phyloP scores from a whole-genome alignment of 1,284 basidiomycete genomes.

The Papiliotrema laurentii region DNA sequence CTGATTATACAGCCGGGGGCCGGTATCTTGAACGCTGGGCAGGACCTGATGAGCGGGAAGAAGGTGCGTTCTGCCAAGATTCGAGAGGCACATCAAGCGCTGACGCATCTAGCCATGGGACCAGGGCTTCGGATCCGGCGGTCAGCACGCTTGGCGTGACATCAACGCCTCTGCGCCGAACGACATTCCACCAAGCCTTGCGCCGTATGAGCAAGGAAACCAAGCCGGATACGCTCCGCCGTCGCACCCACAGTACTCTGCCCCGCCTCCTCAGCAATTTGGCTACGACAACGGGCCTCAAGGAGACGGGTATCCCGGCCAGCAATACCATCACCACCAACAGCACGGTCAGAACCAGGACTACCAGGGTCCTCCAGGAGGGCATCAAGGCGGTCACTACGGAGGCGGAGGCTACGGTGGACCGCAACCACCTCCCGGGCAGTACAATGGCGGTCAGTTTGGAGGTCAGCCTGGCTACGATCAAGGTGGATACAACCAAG shows the following conservation, averaged over 20 bases:
- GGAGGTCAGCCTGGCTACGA: neutral
- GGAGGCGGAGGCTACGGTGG: conserved; percentile 5
- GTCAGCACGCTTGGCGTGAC: conserved; percentile 43
- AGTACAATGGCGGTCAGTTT: neutral
- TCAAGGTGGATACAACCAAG: conserved; percentile 3
- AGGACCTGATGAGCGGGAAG: conserved; percentile 45
- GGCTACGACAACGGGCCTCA: neutral
- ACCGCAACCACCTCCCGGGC: neutral
- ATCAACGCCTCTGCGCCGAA: conserved; percentile 18
- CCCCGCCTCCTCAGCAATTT: neutral
- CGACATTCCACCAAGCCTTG: conserved; percentile 9
- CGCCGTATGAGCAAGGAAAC: conserved; percentile 4
- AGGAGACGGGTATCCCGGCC: conserved; percentile 7
- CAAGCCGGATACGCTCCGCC: conserved; percentile 6
- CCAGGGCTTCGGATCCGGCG: conserved; percentile 45
- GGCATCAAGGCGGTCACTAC: conserved; percentile 3
- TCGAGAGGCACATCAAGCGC: neutral
- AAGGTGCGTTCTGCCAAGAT: conserved; percentile 27
- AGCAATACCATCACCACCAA: conserved; percentile 10
- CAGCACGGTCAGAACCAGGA: conserved; percentile 1
- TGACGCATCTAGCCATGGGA: conserved; percentile 38
- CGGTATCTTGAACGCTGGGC: conserved; percentile 39
- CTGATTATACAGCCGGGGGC: conserved; percentile 37
- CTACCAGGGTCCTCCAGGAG: neutral
- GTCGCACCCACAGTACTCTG: neutral